phyloP scores from a whole-genome alignment of 2,329 filamentous ascomycete genomes.

The Helotiales sp. region DNA sequence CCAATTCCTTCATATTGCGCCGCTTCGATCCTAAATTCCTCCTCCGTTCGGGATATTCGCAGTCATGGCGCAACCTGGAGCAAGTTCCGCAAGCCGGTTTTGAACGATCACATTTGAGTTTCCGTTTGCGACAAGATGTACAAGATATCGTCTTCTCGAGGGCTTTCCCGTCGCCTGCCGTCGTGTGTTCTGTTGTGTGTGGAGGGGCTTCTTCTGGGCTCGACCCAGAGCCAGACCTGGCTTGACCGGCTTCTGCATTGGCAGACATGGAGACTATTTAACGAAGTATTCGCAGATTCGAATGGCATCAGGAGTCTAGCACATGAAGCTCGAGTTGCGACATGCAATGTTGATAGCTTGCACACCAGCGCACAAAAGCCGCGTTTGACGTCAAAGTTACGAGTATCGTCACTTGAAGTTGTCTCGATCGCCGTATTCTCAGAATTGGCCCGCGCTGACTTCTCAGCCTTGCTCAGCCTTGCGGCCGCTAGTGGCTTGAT shows the following conservation, averaged over 20 bases:
- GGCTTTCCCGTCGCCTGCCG: constrained; percentile 20
- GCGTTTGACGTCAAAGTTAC: not conserved
- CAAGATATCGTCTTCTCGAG: constrained; percentile 72
- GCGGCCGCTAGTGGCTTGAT: not conserved
- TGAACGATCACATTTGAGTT: constrained; percentile 83
- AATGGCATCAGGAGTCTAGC: too few species aligned
- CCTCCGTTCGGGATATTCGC: constrained; percentile 86
- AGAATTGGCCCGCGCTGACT: not conserved
- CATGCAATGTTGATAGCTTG: not conserved
- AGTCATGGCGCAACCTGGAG: constrained; percentile 73
- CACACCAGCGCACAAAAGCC: not conserved
- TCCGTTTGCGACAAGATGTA: constrained; percentile 80
- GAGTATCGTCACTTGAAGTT: constrained; percentile 1
- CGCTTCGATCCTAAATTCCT: constrained; percentile 88
- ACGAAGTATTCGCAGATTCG: not conserved
- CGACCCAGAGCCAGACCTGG: constrained; percentile 1
- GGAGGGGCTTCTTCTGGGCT: constrained; percentile 3
- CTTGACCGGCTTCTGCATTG: constrained; percentile 1
- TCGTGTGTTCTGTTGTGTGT: not conserved
- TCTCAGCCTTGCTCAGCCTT: constrained; percentile 7
- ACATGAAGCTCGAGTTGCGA: not conserved
- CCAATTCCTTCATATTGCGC: constrained; percentile 87
- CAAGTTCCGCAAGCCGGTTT: constrained; percentile 84
- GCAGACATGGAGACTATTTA: not conserved
- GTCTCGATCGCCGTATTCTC: not conserved